Base-by-base conservation (phyloP, 2,329 filamentous ascomycete genomes). In the Botryotinia globosa region DNA sequence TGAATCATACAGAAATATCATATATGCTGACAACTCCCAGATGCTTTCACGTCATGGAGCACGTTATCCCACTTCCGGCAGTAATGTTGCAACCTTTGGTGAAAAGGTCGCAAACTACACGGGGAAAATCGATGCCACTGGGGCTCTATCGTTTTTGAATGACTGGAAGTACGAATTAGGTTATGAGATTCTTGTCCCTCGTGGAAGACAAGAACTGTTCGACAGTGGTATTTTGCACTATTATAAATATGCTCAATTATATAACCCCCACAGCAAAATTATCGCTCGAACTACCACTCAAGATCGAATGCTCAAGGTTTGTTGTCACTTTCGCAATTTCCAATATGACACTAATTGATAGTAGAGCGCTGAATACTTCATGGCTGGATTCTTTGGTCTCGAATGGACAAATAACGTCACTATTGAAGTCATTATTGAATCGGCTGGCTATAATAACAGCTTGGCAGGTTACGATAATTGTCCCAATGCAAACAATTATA, bases 341-440 rank as follows among this genome's bases (percentile, higher is more conserved):
- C 37, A 22, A 39, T 51, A 59, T 42, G 59, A 20, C 44, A 22
- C 42, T 54, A 39, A 72, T 56, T 75, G 44, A 77, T 64, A 44
- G 7, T 44, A 80, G 79, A 56, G 77, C 61, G 91, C 91, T 4
- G 91, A 94, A 81, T 91, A 94, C 81, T 94, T 93, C 81, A 83
- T 94, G 79, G 90, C 91, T 9, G 92, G 92, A 0, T 94, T 94
- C 83, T 94, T 94, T 78, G 92, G 92, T 0, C 85, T 93, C 0
- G 87, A 91, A 64, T 94, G 91, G 91, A 86, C 89, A 1, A 85
- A 89, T 44, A 92, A 93, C 78, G 91, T 87, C 10, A 92, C 89
- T 0, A 86, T 93, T n/a, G 89, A 93, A 77, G 85, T 92, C 22
- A 89, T 91, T 18, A 92, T 93, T 58, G 92, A 94, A 78, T 82